These are phyloP conservation scores for Aureococcus anophagefferens DNA, from an alignment of 108 stramenopile species.

Conservation along the genomic window DNA sequence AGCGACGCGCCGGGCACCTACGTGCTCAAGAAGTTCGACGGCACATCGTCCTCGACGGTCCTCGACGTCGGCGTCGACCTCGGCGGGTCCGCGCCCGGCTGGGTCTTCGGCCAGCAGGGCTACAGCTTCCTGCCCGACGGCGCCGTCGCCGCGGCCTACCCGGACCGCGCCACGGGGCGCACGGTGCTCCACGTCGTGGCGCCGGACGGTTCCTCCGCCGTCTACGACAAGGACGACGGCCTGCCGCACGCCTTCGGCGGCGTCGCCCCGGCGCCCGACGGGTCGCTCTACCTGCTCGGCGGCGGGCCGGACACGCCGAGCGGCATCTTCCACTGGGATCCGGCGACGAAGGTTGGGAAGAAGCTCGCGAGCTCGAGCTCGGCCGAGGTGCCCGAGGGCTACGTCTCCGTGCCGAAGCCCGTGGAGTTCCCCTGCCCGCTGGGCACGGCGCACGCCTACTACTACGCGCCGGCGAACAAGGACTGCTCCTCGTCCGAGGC, in stretches of 20 bases:
- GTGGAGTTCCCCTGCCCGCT: constrained; percentile 53
- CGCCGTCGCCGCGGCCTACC: constrained; percentile 42
- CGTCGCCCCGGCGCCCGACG: constrained; percentile 9
- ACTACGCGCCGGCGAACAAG: constrained; percentile 56
- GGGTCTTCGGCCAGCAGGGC: constrained; percentile 52
- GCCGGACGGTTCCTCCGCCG: constrained; percentile 10
- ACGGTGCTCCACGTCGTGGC: constrained; percentile 36
- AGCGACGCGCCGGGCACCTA: neutral
- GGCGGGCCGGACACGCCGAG: constrained; percentile 43
- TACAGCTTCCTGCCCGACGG: constrained; percentile 52
- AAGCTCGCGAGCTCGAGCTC: constrained; percentile 45
- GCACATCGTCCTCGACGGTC: constrained; percentile 2
- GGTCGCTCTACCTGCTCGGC: constrained; percentile 55
- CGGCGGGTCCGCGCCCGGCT: constrained; percentile 53
- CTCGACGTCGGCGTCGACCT: constrained; percentile 51
- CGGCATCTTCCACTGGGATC: constrained; percentile 52
- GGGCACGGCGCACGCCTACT: constrained; percentile 53
- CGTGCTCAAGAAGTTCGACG: neutral
- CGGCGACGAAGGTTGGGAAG: constrained; percentile 20
- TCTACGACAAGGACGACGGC: constrained; percentile 29
- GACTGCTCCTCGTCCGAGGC: constrained; percentile 26
- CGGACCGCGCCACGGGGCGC: constrained; percentile 38
- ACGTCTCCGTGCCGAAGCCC: constrained; percentile 48
- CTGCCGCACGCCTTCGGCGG: constrained; percentile 54
- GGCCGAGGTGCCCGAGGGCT: constrained; percentile 27